Evolutionary conservation across 495 filamentous ascomycete genomes (phyloP).

Genomic region (Trichodelitschia bisporula): DNA sequence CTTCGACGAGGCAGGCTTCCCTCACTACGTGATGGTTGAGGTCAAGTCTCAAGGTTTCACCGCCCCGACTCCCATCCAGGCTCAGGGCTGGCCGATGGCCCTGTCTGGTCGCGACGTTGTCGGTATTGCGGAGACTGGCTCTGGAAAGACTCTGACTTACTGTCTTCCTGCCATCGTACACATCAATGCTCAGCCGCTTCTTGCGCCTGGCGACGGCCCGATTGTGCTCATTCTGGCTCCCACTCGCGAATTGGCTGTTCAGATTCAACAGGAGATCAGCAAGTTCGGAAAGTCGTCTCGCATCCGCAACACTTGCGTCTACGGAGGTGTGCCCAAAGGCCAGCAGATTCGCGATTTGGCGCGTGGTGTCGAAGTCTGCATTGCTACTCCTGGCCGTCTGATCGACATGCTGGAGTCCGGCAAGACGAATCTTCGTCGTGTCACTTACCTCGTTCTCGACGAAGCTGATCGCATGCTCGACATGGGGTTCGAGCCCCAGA

Average conservation of each 20-base stretch:
- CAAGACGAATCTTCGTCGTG: slow-evolving; percentile 93
- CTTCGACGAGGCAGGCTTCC: slow-evolving; percentile 95
- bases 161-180: slow-evolving; percentile 96
- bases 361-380: slow-evolving; percentile 69
- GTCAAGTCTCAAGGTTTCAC: slow-evolving; percentile 94
- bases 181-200: slow-evolving; percentile 95
- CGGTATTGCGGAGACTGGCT: slow-evolving; percentile 97
- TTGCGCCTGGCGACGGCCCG: slow-evolving; percentile 88
- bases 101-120: slow-evolving; percentile 95
- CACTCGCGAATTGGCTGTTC: slow-evolving; percentile 90
- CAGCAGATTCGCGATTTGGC: slow-evolving; percentile 86
- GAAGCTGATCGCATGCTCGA: slow-evolving; percentile 81
- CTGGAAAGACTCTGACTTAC: slow-evolving; percentile 96
- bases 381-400: slow-evolving; percentile 88
- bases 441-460: slow-evolving; percentile 81
- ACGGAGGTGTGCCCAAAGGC: slow-evolving; percentile 94
- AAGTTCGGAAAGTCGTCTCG: slow-evolving; percentile 96
- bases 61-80: slow-evolving; percentile 83
- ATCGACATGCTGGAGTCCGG: slow-evolving; percentile 97
- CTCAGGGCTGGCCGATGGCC: slow-evolving; percentile 98
- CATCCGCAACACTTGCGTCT: slow-evolving; percentile 97
- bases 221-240: slow-evolving; percentile 91
- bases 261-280: slow-evolving; percentile 85
- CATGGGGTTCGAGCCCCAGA: slow-evolving; percentile 78
- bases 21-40: slow-evolving; percentile 87